Base-by-base conservation (phyloP, 768 basidiomycete genomes). In the Lactarius psammicola region DNA sequence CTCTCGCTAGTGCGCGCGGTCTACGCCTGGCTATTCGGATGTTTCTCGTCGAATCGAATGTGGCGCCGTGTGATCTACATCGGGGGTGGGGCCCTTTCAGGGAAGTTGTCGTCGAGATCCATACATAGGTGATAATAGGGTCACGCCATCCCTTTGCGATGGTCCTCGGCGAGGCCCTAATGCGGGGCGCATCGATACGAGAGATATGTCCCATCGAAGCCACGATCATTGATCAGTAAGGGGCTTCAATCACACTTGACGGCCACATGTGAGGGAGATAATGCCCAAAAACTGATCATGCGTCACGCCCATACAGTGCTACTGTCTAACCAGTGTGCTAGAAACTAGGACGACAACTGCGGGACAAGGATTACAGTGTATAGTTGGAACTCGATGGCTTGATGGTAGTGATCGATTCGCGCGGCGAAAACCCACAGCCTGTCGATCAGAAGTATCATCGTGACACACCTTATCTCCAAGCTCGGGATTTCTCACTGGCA, bases 311-410 rank as follows among this genome's bases (percentile, higher is more conserved):
- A 15, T 51, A 51, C 49, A 51, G 11, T 51, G 26, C 49, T 51
- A 26, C 46, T n/a, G n/a, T n/a, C n/a, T 49, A 23, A 11, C 46
- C 46, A 62, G 18, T 6, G 36, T 5, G 38, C 28, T n/a, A 20
- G n/a, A 56, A 3, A 40, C 60, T 33, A 66, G 30, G 65, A 66
- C 46, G 18, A 34, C 65, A 66, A 30, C 38, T 66, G 56, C 30
- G 26, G 13, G 60, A 66, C 46, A 36, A 57, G 55, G 33, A 49
- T 49, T 60, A 34, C 30, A 18, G 55, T 34, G n/a, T n/a, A n/a
- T n/a, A n/a, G n/a, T n/a, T n/a, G 4, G 38, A 26, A 42, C 40
- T 55, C 53, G 34, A 23, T 20, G 40, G 36, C n/a, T 36, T 38
- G 20, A 18, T 49, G 60, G 31, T 42, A n/a, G 7, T 34, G 34